Evolutionary conservation across 1,284 basidiomycete species (phyloP), one percentile per base, ranked within the genome.

Genomic region (Rhodofomes roseus): DNA sequence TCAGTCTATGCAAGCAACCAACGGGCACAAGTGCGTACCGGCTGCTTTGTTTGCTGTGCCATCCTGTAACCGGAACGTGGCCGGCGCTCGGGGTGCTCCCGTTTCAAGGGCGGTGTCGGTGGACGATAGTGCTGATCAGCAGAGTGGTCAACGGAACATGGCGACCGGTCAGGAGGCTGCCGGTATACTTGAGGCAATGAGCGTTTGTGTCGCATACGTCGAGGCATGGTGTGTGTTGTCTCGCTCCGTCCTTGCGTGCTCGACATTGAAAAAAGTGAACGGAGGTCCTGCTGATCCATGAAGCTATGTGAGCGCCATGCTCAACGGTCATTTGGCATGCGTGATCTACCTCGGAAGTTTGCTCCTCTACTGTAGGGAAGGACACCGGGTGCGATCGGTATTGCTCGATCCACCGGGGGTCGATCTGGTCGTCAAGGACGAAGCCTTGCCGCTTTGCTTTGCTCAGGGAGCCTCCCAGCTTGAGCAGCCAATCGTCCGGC

Each of bases 401-500:
- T 20, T 56, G 20, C 4, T 56, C 54, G 39, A 46, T 8, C 54
- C 40, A 55, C 6, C 20, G 31, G 6, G 50, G 37, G 39, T 44
- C 37, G 37, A 52, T 40, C 14, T 51, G 40, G 39, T 25, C 29
- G 41, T 54, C 43, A 43, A 66, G 53, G 63, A 65, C 64, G 22
- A 66, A 57, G 4, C 61, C 67, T 51, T 62, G 57, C 7, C 66
- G 67, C 66, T 68, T 56, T 37, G 76, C 73, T 59, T 66, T 68
- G 54, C 70, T 71, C 55, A 73, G 64, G 27, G 74, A 72, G 58
- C 70, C 74, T 59, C 75, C 76, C 54, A 84, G 77, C 55, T 74
- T 71, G 64, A 79, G 74, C 41, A 77, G 76, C 81, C 80, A 82
- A 63, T 85, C 78, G 27, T 73, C 69, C 4, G 84, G 83, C 39